phyloP scores from a whole-genome alignment of 768 basidiomycete genomes.

The Suillus ampliporus region DNA sequence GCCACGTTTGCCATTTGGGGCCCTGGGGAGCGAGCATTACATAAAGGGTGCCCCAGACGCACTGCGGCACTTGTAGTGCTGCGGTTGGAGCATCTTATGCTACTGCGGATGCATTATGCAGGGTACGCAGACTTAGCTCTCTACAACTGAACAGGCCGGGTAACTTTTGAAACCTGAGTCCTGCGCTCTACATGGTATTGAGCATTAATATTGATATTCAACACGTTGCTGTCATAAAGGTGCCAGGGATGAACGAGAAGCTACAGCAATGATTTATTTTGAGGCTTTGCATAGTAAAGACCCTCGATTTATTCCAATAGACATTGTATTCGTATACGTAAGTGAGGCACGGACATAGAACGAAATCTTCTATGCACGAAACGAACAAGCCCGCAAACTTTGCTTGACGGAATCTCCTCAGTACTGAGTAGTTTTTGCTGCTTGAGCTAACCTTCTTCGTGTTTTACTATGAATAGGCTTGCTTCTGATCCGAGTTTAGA shows the following conservation, averaged over 20 bases:
- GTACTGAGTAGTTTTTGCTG: too few relatives aligned
- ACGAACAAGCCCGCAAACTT: too few relatives aligned
- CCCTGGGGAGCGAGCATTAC: constrained; percentile 87
- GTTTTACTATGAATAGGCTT: too few relatives aligned
- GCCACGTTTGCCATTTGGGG: constrained; percentile 74
- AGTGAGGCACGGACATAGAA: too few relatives aligned
- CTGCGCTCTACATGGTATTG: constrained; percentile 91
- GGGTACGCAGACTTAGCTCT: too few relatives aligned
- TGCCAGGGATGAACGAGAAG: constrained; percentile 90
- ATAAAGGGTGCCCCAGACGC: too few relatives aligned
- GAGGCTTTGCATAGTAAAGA: constrained; percentile 51
- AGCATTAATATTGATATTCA: constrained; percentile 99
- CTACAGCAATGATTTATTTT: constrained; percentile 71
- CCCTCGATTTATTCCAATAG: too few relatives aligned
- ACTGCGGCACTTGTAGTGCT: constrained; percentile 88
- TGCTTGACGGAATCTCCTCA: too few relatives aligned
- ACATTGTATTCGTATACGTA: too few relatives aligned
- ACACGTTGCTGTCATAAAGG: constrained; percentile 99
- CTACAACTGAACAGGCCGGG: too few relatives aligned
- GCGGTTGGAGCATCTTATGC: constrained; percentile 97
- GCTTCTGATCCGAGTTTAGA: neutral
- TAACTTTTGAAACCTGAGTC: constrained; percentile 80
- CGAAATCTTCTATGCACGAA: too few relatives aligned
- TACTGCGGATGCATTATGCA: constrained; percentile 93
- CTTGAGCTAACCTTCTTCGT: too few relatives aligned